Evolutionary conservation across 1,284 basidiomycete species (phyloP), one percentile per base, ranked within the genome.

Genomic region (Ganoderma boninense): DNA sequence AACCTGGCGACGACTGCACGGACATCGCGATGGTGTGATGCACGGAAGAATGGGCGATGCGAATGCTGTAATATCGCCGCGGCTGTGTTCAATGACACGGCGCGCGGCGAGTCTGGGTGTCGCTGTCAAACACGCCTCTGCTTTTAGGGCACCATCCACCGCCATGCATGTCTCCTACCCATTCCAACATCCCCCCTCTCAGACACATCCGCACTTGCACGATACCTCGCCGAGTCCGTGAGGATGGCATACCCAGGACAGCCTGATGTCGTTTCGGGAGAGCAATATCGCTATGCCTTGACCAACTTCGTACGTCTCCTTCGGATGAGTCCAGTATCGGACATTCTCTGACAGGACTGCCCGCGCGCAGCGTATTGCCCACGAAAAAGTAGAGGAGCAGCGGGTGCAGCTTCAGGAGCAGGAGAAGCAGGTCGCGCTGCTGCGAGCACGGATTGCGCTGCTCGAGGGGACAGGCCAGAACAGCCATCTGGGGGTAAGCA

Each of bases 351-450:
- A 42, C 18, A 29, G 29, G 38, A 35, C 38, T 3, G 35, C 35
- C 32, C 46, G 38, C 56, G 61, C 62, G 29, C 79, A 94, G 92
- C 87, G 92, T 68, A 91, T 95, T 79, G 94, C 94, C 26, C 94
- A 95, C 83, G 90, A 95, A 80, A 93, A 93, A 79, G 94, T 95
- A 73, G 94, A 95, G 77, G 88, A 92, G 75, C 93, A 95, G 77
- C 85, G 94, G 8, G 76, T 78, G 4, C 93, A 95, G 75, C 87
- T 95, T 49, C 90, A 94, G 75, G 91, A 94, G 78, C 94, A 95
- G 79, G 94, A 95, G 75, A 86, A 89, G 76, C 93, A 94, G 77
- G 90, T 95, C 62, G 92, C 93, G 2, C 82, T 87, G 57, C 84
- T 95, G 40, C 85, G 91, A 61, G 86, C 85, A 2, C 88, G 93